Percentiles rank a stretch among this genome's conserved stretches.
These are phyloP conservation scores for Solanum etuberosum DNA, from an alignment of 257 asterid species.

Conservation along the genomic window DNA sequence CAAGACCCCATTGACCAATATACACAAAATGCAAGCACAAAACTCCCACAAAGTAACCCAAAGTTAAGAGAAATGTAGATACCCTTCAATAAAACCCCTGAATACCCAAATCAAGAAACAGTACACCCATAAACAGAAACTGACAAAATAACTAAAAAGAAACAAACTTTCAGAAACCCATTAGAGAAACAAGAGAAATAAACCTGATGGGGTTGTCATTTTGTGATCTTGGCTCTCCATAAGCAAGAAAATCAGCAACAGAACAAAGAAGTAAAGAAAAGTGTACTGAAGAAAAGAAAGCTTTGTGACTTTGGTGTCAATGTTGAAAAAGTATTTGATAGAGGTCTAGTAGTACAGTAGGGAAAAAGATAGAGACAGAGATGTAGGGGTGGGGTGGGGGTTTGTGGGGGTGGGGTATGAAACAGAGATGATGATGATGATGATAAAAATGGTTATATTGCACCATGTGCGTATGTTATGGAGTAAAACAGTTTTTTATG, in stretches of 20 bases:
- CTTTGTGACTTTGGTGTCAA: neutral
- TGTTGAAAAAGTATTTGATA: neutral
- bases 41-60: neutral
- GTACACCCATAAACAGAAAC: neutral
- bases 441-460: neutral
- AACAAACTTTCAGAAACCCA: neutral
- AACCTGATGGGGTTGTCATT: conserved; percentile 7
- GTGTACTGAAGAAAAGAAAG: neutral
- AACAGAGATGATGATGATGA: neutral
- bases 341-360: neutral
- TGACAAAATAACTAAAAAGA: neutral
- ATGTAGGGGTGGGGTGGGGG: neutral
- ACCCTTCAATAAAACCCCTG: neutral
- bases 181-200: neutral
- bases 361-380: neutral
- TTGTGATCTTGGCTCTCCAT: conserved; percentile 25
- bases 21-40: neutral
- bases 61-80: neutral
- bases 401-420: neutral
- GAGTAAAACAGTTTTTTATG: neutral
- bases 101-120: neutral
- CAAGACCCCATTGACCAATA: neutral
- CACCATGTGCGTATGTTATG: neutral
- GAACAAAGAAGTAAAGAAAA: neutral
- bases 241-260: neutral